These are phyloP conservation scores for Cystofilobasidium capitatum DNA, from an alignment of 768 basidiomycete species.

Conservation along the genomic window DNA sequence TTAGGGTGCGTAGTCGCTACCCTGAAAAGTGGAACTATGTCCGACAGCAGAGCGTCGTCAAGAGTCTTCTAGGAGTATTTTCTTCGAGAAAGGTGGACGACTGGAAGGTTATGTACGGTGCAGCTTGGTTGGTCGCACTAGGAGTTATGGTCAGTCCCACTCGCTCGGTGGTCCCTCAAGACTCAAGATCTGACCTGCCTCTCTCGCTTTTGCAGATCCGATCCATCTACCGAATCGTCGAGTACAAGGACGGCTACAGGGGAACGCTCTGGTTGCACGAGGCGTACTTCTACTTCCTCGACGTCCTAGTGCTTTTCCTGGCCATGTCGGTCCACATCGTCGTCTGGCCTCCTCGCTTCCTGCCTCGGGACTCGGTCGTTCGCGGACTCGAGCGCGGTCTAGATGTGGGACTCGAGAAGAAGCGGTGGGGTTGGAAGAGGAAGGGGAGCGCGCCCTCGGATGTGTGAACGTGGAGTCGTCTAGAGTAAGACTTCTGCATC, in stretches of 20 bases:
- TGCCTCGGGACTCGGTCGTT: conserved; percentile 13
- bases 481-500: no score
- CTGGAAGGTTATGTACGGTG: conserved; percentile 52
- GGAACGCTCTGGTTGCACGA: conserved; percentile 54
- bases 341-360: conserved; percentile 53
- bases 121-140: conserved; percentile 50
- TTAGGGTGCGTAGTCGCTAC: conserved; percentile 42
- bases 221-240: conserved; percentile 52
- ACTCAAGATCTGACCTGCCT: conserved; percentile 35
- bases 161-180: not conserved
- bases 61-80: not conserved
- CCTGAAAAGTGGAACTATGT: conserved; percentile 44
- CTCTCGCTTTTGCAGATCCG: conserved; percentile 43
- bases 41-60: not conserved
- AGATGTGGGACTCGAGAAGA: no score
- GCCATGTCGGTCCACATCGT: conserved; percentile 51
- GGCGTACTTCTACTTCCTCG: conserved; percentile 17
- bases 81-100: conserved; percentile 34
- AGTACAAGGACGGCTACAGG: conserved; percentile 36
- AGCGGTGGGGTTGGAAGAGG: no score
- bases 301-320: conserved; percentile 50
- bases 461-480: no score
- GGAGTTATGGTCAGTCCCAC: conserved; percentile 51
- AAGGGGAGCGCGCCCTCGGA: no score
- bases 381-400: not conserved